Evolutionary conservation across 148 eudicot species (phyloP), one percentile per base, ranked within the genome.

Genomic region (Gaultheria prostrata): DNA sequence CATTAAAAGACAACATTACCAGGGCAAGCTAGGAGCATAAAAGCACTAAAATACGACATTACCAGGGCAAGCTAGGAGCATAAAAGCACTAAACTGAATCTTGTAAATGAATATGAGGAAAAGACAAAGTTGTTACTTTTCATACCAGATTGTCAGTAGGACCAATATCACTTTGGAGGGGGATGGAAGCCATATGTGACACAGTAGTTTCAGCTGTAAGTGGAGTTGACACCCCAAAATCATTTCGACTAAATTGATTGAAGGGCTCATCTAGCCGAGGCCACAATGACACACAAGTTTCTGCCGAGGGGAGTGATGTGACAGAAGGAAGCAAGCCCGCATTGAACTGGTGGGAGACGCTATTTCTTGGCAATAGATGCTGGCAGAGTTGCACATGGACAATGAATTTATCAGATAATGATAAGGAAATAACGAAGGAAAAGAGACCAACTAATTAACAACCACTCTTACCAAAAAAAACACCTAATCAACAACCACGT

Each of bases 141-240:
- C 65, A 76, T 76, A 85, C 87, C 87, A 81, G 76, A 51, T 81
- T 81, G 30, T 85, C 81, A 61, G 65, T 76, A 59, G 81, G 80
- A 65, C 57, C 83, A 74, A 30, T 81, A 50, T 82, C 77, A 28
- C 4, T 51, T 32, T 63, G 81, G 21, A 51, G 76, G 30, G 81
- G 77, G 49, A 81, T 24, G n/a, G 84, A 28, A 76, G 74, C 72
- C 77, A 65, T 33, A n/a, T 33, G 59, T 33, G 83, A 49, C 57
- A n/a, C 4, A 82, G 57, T 86, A 78, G 46, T 77, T 70, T 78
- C 87, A 82, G 85, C 72, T 30, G 26, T 45, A 43, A 78, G 57
- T 82, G 85, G 83, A 71, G 80, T 21, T 70, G 84, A 85, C 77
- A 82, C 61, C 28, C 85, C 87, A 18, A 77, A 21, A 69, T 35